phyloP scores from a whole-genome alignment of 805 yeast genomes.

The Komagataella pseudopastoris region DNA sequence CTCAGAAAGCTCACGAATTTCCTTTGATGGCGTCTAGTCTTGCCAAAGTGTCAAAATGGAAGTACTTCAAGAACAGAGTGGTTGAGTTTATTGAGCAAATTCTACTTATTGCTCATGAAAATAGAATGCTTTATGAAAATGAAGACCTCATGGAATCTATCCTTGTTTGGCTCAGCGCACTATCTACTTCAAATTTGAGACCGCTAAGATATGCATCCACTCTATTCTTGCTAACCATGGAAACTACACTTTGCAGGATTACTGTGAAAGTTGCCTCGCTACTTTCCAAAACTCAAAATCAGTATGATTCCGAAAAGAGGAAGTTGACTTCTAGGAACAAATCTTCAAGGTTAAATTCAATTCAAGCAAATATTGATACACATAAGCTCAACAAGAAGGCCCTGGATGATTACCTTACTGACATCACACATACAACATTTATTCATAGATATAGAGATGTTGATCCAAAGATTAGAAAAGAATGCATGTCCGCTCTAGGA shows the following conservation, averaged over 20 bases:
- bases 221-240: constrained; percentile 39
- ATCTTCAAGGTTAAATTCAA: constrained; percentile 25
- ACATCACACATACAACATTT: constrained; percentile 53
- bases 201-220: constrained; percentile 63
- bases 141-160: constrained; percentile 37
- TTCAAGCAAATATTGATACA: constrained; percentile 26
- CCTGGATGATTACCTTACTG: constrained; percentile 44
- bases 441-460: constrained; percentile 71
- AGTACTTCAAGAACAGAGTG: constrained; percentile 38
- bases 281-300: constrained; percentile 30
- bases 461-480: constrained; percentile 57
- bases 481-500: constrained; percentile 52
- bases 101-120: constrained; percentile 41
- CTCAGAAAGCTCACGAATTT: constrained; percentile 54
- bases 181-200: constrained; percentile 57
- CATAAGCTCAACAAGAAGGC: constrained; percentile 36
- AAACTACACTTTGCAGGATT: constrained; percentile 43
- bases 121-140: constrained; percentile 39
- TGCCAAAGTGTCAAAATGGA: constrained; percentile 32
- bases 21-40: constrained; percentile 29
- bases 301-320: constrained; percentile 21
- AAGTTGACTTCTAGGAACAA: constrained; percentile 11
- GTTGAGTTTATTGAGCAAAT: constrained; percentile 41
- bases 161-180: constrained; percentile 62
- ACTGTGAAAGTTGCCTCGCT: constrained; percentile 21